Conservation (phyloP, 73 alveolate genomes). For the Symbiodinium pilosum region DNA sequence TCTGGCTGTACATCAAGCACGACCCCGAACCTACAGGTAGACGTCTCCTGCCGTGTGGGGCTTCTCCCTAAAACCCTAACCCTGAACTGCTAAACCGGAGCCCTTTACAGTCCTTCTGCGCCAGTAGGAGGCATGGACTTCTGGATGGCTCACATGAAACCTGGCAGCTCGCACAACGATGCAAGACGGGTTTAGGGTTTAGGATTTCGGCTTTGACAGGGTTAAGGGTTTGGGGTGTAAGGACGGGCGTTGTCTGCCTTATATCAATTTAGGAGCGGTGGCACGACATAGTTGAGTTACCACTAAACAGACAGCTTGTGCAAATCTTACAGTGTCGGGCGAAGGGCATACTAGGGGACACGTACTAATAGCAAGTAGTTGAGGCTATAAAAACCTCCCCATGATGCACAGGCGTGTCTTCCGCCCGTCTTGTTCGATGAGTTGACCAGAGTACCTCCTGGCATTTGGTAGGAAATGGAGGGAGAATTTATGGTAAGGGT, state of each 20-base stretch:
- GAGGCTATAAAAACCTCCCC: no score
- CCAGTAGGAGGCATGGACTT: background rate
- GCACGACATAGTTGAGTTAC: no score
- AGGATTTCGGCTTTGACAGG: background rate
- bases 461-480: no score
- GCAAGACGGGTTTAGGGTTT: background rate
- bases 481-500: no score
- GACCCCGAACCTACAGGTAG: background rate
- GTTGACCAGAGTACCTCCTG: no score
- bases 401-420: no score
- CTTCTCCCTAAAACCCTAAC: background rate
- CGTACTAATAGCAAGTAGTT: background rate
- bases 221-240: background rate
- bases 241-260: background rate
- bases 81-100: background rate
- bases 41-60: background rate
- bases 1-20: no score
- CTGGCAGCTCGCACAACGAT: background rate
- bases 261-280: background rate
- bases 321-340: no score
- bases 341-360: no score
- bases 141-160: constrained; percentile 9
- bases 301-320: background rate
- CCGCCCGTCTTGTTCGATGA: no score
- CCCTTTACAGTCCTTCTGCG: background rate